Conservation (phyloP, 2,329 filamentous ascomycete genomes). For the Sarocladium brachiariae region DNA sequence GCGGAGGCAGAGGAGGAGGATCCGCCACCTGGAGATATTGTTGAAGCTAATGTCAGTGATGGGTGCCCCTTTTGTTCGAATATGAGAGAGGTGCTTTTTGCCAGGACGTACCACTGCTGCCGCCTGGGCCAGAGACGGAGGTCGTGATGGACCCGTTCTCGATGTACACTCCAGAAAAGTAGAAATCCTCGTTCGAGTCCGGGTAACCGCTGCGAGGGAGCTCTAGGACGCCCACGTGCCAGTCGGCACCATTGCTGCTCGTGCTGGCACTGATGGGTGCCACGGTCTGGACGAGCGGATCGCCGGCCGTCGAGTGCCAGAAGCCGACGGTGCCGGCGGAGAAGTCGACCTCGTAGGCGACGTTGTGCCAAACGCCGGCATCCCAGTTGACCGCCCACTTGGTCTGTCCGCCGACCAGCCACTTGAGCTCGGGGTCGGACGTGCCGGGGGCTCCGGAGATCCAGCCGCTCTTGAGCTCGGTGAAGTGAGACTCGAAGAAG, state of each 20-base stretch:
- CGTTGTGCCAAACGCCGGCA: slow-evolving; percentile 65
- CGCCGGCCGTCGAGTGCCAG: slow-evolving; percentile 61
- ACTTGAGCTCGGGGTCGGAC: slow-evolving; percentile 50
- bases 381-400: slow-evolving; percentile 58
- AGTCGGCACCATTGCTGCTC: slow-evolving; percentile 62
- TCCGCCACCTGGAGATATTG: not conserved
- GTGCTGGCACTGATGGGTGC: slow-evolving; percentile 53
- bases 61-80: too few species aligned
- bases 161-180: slow-evolving; percentile 65
- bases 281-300: slow-evolving; percentile 50
- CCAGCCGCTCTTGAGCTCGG: slow-evolving; percentile 65
- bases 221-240: slow-evolving; percentile 65
- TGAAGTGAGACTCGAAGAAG: slow-evolving; percentile 65
- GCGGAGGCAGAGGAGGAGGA: not conserved
- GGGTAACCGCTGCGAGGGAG: slow-evolving; percentile 50
- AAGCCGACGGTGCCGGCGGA: slow-evolving; percentile 53
- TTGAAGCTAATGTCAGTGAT: too few species aligned
- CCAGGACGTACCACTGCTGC: not conserved
- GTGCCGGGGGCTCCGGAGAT: slow-evolving; percentile 38
- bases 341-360: slow-evolving; percentile 70
- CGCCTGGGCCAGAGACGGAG: slow-evolving; percentile 14
- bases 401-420: slow-evolving; percentile 53
- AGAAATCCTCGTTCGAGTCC: slow-evolving; percentile 57
- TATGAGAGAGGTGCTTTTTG: not conserved
- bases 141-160: slow-evolving; percentile 39